These are phyloP conservation scores for Flaveria bidentis DNA, from an alignment of 129 eudicot genomes.

Conservation along the genomic window DNA sequence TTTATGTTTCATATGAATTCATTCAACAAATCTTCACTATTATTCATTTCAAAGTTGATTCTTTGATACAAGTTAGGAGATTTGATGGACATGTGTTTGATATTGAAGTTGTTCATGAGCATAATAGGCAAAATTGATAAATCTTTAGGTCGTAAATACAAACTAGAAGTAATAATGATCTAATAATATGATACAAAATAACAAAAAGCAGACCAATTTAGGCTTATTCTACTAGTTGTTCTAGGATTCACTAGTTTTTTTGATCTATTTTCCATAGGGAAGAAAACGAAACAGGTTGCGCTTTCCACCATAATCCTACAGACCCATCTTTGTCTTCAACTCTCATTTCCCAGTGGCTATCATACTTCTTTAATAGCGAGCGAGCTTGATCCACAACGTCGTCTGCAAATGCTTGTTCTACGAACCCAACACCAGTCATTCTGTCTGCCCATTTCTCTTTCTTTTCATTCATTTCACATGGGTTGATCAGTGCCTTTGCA, in stretches of 20 bases:
- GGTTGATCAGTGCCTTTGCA: slow-evolving; percentile 59
- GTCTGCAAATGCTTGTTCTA: slow-evolving; percentile 52
- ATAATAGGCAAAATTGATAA: background rate
- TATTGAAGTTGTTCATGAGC: slow-evolving; percentile 6
- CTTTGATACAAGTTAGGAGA: background rate
- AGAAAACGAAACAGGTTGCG: slow-evolving; percentile 70
- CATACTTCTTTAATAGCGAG: slow-evolving; percentile 72
- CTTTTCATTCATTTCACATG: slow-evolving; percentile 69
- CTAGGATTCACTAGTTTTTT: slow-evolving; percentile 21
- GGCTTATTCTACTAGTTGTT: slow-evolving; percentile 21
- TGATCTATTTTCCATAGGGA: slow-evolving; percentile 65
- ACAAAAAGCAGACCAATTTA: slow-evolving; percentile 2
- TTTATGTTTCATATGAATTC: background rate
- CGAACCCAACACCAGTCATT: slow-evolving; percentile 61
- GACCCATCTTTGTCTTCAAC: slow-evolving; percentile 62
- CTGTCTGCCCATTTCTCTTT: slow-evolving; percentile 83
- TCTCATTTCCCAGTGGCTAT: slow-evolving; percentile 76
- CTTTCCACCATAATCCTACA: slow-evolving; percentile 76
- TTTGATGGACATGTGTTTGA: background rate
- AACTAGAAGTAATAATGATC: slow-evolving; percentile 1
- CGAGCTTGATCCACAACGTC: slow-evolving; percentile 72
- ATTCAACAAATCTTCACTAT: background rate
- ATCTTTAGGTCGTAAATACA: background rate
- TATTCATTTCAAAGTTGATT: background rate
- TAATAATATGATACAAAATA: slow-evolving; percentile 17